Percentiles rank a stretch among this genome's conserved stretches.
These are phyloP conservation scores for Solanum chiquidenum DNA, from an alignment of 257 asterid species.

Conservation along the genomic window DNA sequence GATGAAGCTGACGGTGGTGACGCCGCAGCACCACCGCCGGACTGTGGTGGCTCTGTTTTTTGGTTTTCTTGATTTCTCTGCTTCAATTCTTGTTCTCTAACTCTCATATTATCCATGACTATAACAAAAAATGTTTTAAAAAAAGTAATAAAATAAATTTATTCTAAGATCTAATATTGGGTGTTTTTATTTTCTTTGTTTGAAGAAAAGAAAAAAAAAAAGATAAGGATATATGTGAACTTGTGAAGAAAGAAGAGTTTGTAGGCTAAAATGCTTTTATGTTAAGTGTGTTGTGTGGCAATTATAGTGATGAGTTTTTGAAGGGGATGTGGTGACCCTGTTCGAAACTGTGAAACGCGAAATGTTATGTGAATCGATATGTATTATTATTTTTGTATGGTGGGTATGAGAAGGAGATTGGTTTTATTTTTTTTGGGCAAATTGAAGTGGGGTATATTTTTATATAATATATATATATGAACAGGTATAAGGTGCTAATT, in stretches of 20 bases:
- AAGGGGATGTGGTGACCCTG: slow-evolving; percentile 16
- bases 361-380: background rate
- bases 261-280: slow-evolving; percentile 1
- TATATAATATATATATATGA: background rate
- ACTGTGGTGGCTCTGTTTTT: background rate
- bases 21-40: background rate
- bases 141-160: background rate
- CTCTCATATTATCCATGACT: slow-evolving; percentile 15
- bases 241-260: slow-evolving; percentile 8
- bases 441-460: slow-evolving; percentile 14
- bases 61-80: background rate
- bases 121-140: background rate
- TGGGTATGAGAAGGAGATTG: slow-evolving; percentile 7
- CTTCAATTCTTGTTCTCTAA: background rate
- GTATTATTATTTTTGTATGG: background rate
- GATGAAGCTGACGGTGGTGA: slow-evolving; percentile 49
- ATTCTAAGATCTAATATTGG: background rate
- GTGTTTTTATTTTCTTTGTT: background rate
- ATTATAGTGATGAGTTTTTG: background rate
- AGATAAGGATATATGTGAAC: slow-evolving; percentile 42
- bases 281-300: slow-evolving; percentile 1
- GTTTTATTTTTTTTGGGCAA: background rate
- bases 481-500: slow-evolving; percentile 3
- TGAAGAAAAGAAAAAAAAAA: background rate
- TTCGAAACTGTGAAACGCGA: background rate